A percentile compares a stretch with the other conserved stretches of the same genome.
These are phyloP conservation scores for Alternaria hordeiaustralica DNA, from an alignment of 2,329 filamentous ascomycete genomes.

Conservation along the genomic window DNA sequence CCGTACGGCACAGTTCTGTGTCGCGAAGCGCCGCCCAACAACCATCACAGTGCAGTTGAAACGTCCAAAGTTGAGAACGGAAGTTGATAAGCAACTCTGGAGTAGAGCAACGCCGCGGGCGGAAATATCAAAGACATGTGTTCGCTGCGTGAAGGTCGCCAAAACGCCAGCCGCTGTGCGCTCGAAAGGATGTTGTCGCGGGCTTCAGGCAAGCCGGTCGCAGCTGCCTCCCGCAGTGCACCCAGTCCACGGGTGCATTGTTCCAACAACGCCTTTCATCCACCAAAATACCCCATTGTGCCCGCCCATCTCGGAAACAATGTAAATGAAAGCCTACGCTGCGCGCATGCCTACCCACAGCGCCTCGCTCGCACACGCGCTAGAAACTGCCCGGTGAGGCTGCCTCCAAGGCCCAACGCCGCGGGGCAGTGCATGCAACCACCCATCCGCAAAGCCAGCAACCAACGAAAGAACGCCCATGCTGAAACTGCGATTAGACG, in stretches of 20 bases:
- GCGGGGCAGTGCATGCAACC: constrained; percentile 10
- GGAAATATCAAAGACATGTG: background rate
- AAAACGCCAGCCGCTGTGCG: background rate
- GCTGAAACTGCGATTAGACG: background rate
- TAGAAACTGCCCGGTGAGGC: background rate
- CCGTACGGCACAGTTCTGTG: constrained; percentile 3
- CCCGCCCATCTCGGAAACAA: background rate
- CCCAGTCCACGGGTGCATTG: background rate
- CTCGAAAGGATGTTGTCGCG: background rate
- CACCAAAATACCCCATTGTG: background rate
- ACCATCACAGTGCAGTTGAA: background rate
- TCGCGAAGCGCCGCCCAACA: constrained; percentile 7
- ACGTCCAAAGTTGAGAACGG: background rate
- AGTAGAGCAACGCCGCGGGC: background rate
- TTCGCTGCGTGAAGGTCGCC: background rate
- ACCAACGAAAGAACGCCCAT: background rate
- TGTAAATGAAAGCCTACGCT: background rate
- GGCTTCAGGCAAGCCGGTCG: background rate
- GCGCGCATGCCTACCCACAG: background rate
- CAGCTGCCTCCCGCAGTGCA: background rate
- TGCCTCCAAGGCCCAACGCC: constrained; percentile 7
- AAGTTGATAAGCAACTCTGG: background rate
- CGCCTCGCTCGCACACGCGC: constrained; percentile 3
- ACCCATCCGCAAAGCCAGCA: background rate
- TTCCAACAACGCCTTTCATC: background rate